These are phyloP conservation scores for Limonium bicolor DNA, from an alignment of 148 eudicot species.

Conservation along the genomic window DNA sequence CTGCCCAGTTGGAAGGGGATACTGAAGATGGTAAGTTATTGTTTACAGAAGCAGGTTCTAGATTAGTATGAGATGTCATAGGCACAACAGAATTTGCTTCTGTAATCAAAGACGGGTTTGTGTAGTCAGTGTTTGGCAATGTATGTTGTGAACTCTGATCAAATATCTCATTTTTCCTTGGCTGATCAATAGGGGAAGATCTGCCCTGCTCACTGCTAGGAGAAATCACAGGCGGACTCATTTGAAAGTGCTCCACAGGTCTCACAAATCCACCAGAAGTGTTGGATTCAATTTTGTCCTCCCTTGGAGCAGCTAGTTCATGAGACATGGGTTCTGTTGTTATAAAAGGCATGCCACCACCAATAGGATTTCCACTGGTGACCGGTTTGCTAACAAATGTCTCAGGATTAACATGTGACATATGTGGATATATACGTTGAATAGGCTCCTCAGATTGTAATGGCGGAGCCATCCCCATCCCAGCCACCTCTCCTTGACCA, in stretches of 20 bases:
- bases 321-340: conserved; percentile 16
- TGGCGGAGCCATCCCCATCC: conserved; percentile 16
- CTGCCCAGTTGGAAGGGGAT: conserved; percentile 27
- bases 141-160: conserved; percentile 14
- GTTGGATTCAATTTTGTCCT: conserved; percentile 17
- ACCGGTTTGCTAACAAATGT: conserved; percentile 15
- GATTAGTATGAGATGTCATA: conserved; percentile 14
- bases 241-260: conserved; percentile 20
- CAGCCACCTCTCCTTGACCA: conserved; percentile 9
- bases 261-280: conserved; percentile 12
- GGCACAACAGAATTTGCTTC: conserved; percentile 11
- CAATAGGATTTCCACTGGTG: conserved; percentile 19
- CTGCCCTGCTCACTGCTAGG: conserved; percentile 20
- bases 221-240: conserved; percentile 24
- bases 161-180: conserved; percentile 20
- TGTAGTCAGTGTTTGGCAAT: conserved; percentile 19
- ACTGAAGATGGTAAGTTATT: conserved; percentile 10
- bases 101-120: background rate
- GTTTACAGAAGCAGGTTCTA: conserved; percentile 12
- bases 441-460: conserved; percentile 13
- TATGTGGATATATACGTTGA: conserved; percentile 19
- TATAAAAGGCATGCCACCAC: conserved; percentile 16
- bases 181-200: conserved; percentile 13
- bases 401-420: conserved; percentile 30
- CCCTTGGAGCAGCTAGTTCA: conserved; percentile 29